Percentiles rank a stretch among this genome's conserved stretches.
Evolutionary conservation across 768 basidiomycete genomes (phyloP).

Genomic region (Boletus reticulatus): DNA sequence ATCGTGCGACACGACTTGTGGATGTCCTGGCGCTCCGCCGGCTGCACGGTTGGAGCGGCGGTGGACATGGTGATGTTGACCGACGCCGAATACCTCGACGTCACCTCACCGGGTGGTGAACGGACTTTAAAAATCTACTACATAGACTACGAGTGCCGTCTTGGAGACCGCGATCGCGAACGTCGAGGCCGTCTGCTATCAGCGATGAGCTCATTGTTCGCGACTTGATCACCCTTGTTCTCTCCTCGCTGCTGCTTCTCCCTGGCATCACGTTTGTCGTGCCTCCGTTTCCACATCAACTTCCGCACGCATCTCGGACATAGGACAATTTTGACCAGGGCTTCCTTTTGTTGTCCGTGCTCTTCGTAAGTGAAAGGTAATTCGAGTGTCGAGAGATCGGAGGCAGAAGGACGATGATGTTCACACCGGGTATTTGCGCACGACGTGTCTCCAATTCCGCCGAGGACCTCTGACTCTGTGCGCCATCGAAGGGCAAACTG

Average conservation of each 20-base stretch:
- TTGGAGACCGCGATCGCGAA: constrained; percentile 32
- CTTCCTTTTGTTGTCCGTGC: constrained; percentile 68
- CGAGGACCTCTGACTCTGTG: constrained; percentile 86
- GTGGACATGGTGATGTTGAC: constrained; percentile 16
- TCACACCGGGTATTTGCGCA: constrained; percentile 89
- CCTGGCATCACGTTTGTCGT: constrained; percentile 46
- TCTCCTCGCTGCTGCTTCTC: too few species aligned
- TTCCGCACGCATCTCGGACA: constrained; percentile 80
- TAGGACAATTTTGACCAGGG: constrained; percentile 88
- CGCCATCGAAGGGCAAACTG: constrained; percentile 93
- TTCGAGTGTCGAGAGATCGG: constrained; percentile 70
- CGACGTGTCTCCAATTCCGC: constrained; percentile 79
- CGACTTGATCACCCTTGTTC: too few species aligned
- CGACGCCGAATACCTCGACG: background rate
- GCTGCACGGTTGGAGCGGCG: constrained; percentile 13
- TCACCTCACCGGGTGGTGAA: background rate
- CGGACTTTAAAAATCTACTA: constrained; percentile 23
- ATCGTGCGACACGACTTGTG: constrained; percentile 81
- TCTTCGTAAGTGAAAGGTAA: constrained; percentile 90
- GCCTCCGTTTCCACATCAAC: constrained; percentile 80
- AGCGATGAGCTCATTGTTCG: too few species aligned
- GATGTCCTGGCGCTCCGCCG: constrained; percentile 67
- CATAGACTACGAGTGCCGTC: background rate
- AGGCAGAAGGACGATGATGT: constrained; percentile 45
- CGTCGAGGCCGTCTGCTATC: constrained; percentile 4